Evolutionary conservation across 352 stramenopile genomes (phyloP).

Genomic region (Blastocystis sp.): DNA sequence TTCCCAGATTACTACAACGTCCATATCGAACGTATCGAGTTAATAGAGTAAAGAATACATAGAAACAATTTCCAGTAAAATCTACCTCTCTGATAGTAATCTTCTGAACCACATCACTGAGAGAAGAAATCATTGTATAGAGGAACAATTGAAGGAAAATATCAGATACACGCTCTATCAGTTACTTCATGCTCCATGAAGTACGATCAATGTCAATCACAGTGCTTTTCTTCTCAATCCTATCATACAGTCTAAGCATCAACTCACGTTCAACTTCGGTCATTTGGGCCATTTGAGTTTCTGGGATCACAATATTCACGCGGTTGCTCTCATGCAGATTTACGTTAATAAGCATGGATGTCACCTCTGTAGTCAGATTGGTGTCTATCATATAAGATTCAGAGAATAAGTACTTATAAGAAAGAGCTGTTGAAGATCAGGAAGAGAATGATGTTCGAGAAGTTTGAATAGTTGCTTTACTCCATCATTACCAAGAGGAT

Average conservation of each 20-base stretch:
- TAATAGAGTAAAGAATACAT: neutral
- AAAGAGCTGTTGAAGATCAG: constrained; percentile 16
- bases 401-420: neutral
- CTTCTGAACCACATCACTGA: neutral
- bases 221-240: neutral
- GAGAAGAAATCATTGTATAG: neutral
- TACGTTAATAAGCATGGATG: constrained; percentile 25
- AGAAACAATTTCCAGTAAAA: neutral
- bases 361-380: constrained; percentile 5
- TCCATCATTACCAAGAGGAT: constrained; percentile 16
- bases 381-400: neutral
- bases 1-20: neutral
- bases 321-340: constrained; percentile 46
- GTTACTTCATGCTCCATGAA: neutral
- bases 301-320: constrained; percentile 29
- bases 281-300: constrained; percentile 25
- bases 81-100: neutral
- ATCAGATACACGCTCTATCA: neutral
- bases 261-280: neutral
- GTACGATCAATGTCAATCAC: constrained; percentile 8
- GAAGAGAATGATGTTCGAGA: constrained; percentile 1
- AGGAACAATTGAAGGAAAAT: constrained; percentile 27
- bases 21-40: constrained; percentile 19
- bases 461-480: constrained; percentile 40
- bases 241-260: neutral